Base-by-base conservation (phyloP, 306 rosid genomes). In the Fragaria vesca region DNA sequence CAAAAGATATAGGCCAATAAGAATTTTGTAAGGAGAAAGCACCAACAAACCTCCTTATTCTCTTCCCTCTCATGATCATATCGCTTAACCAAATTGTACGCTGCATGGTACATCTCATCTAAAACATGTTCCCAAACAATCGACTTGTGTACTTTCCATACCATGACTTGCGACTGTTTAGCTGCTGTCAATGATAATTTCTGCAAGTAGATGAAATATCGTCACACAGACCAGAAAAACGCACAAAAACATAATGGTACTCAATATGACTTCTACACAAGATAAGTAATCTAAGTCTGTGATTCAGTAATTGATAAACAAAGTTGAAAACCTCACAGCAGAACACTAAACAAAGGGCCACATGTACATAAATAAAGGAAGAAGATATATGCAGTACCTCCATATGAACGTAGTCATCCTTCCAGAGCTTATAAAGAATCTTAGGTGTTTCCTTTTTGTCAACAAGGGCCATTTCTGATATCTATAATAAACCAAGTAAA, bases 41-140 rank as follows among this genome's bases (percentile, higher is more conserved):
- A 65, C 46, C 69, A 5, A 62, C 68, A 51, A 8, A 92, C 98
- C 96, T 91, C 98, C 69, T 81, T 86, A 62, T 81, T 81, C 73
- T 88, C 84, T 77, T 91, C 93, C 65, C 74, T 82, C 87, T 92
- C 96, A 63, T 79, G 82, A 74, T 87, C 86, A 67, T 81, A 76
- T 82, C 96, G 85, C 62, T 72, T 81, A 82, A 84, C 83, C 89
- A 95, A 85, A 86, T 95, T 95, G 84, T 88, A 85, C 70, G 97
- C 96, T n/a, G 97, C 93, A 43, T 92, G 96, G 82, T 86, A 85
- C 96, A 95, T 88, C 91, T 95, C 97, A 75, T 91, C 97, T 47
- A 92, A 85, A 58, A 88, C 95, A 80, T 83, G 83, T 74, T 88
- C 85, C 92, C 91, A 86, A 51, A 92, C 85, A 67, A 66, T 52